Percentiles rank a stretch among this genome's conserved stretches.
Conservation (phyloP, 2,329 filamentous ascomycete species). For the Dothistroma septosporum region DNA sequence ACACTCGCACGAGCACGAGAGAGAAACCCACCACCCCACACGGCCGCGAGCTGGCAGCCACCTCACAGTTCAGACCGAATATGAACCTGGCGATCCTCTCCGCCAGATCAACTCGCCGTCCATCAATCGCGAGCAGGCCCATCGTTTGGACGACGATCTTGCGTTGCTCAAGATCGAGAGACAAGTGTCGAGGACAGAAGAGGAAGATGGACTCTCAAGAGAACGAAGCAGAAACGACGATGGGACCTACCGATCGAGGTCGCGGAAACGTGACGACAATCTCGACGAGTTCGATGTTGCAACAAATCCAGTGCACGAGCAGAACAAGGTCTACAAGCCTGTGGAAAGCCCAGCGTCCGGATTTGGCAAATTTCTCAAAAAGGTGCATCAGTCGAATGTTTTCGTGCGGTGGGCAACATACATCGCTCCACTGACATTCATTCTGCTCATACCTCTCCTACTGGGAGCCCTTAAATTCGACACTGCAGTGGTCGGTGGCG, state of each 20-base stretch:
- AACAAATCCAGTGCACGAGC: constrained; percentile 66
- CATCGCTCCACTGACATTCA: constrained; percentile 59
- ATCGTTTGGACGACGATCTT: constrained; percentile 62
- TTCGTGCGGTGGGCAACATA: constrained; percentile 68
- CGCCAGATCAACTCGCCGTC: constrained; percentile 47
- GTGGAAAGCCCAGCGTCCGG: constrained; percentile 59
- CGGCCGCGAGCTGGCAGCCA: constrained; percentile 36
- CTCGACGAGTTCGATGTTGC: constrained; percentile 64
- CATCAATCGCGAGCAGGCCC: constrained; percentile 55
- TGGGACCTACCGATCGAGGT: constrained; percentile 51
- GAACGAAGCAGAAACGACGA: constrained; percentile 33
- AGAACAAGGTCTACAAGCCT: constrained; percentile 60
- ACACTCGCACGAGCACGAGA: constrained; percentile 6
- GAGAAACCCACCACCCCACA: constrained; percentile 9
- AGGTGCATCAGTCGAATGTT: constrained; percentile 61
- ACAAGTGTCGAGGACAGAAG: constrained; percentile 47
- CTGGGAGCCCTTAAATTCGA: constrained; percentile 59
- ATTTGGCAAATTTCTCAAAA: constrained; percentile 62
- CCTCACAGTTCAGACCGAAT: constrained; percentile 45
- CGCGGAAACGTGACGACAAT: constrained; percentile 49
- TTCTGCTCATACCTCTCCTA: constrained; percentile 65
- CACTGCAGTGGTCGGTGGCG: constrained; percentile 62
- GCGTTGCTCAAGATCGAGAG: constrained; percentile 62
- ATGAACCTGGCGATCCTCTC: constrained; percentile 30
- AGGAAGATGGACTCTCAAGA: constrained; percentile 29